phyloP scores from a whole-genome alignment of 805 yeast genomes.

The Yarrowia keelungensis region DNA sequence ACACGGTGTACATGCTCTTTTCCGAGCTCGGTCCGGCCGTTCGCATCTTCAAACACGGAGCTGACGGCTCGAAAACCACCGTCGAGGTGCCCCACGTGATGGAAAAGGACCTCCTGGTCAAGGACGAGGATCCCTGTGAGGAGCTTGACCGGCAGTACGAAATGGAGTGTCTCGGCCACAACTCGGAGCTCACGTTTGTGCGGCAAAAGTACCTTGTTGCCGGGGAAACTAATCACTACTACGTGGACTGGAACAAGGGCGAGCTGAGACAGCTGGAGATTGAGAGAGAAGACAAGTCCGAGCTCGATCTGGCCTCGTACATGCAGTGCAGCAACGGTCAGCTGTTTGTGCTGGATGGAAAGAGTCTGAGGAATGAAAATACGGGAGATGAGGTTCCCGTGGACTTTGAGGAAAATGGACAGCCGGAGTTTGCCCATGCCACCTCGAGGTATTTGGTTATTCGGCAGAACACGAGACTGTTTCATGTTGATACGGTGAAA shows the following conservation, averaged over 20 bases:
- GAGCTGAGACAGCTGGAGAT: background rate
- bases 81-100: constrained; percentile 24
- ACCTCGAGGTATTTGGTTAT: constrained; percentile 1
- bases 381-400: background rate
- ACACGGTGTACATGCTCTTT: constrained; percentile 30
- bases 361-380: background rate
- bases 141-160: constrained; percentile 33
- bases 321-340: constrained; percentile 31
- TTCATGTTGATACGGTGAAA: constrained; percentile 6
- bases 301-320: constrained; percentile 26
- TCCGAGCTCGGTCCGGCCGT: constrained; percentile 25
- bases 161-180: constrained; percentile 26
- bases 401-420: background rate
- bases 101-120: constrained; percentile 21
- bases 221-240: constrained; percentile 14
- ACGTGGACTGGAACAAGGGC: constrained; percentile 6
- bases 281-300: constrained; percentile 6
- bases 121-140: constrained; percentile 23
- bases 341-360: constrained; percentile 26
- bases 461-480: background rate
- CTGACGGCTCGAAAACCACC: background rate
- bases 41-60: constrained; percentile 1
- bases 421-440: constrained; percentile 11
- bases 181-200: constrained; percentile 30
- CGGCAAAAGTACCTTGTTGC: constrained; percentile 19